Conservation (phyloP, 208 protist genomes). For the Herpetomonas samuelpessoai region DNA sequence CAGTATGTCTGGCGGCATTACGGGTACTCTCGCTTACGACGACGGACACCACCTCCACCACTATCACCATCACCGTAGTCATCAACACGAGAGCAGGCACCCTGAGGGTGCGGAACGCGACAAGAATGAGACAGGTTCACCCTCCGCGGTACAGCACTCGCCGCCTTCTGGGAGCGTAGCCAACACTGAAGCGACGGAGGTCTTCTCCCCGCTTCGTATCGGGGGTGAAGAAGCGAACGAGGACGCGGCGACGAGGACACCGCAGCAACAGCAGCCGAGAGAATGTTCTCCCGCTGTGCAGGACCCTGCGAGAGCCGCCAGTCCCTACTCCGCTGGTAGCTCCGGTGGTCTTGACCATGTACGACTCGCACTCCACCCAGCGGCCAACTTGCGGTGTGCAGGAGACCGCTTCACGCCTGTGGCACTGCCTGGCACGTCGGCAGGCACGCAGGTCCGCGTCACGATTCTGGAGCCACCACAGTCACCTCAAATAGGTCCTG, state of each 20-base stretch:
- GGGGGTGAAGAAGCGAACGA: background rate
- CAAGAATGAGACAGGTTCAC: background rate
- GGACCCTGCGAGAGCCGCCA: background rate
- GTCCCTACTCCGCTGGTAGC: background rate
- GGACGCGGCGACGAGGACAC: background rate
- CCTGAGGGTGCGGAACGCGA: background rate
- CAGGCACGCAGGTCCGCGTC: background rate
- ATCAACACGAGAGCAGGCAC: background rate
- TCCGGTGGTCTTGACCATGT: background rate
- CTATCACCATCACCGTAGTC: background rate
- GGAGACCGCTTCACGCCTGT: background rate
- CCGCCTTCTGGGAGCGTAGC: too few species aligned
- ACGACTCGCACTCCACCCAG: background rate
- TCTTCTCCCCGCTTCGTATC: background rate
- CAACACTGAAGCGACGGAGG: background rate
- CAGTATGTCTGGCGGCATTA: background rate
- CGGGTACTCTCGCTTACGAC: slow-evolving; percentile 7
- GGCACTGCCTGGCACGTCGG: background rate
- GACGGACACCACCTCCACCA: background rate
- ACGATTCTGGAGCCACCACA: background rate
- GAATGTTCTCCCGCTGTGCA: background rate
- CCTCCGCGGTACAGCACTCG: too few species aligned
- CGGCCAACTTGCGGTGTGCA: background rate
- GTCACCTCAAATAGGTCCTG: background rate
- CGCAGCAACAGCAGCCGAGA: too few species aligned